Conservation (phyloP, 495 filamentous ascomycete species). For the Talaromyces thailandensis region DNA sequence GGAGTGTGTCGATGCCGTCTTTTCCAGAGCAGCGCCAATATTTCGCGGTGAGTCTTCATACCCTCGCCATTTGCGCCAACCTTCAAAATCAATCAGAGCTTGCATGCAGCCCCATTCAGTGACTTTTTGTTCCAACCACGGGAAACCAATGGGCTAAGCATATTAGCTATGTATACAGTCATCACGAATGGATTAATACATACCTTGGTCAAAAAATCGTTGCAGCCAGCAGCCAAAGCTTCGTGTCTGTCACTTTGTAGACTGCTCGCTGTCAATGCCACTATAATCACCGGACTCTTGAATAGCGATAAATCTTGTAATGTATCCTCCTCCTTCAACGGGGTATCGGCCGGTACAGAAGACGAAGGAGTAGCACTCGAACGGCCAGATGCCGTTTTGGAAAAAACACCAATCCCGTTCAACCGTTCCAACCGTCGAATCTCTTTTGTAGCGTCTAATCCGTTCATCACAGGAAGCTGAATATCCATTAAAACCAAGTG, state of each 20-base stretch:
- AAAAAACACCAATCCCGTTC: slow-evolving; percentile 85
- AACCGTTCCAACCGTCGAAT: slow-evolving; percentile 82
- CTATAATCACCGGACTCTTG: slow-evolving; percentile 95
- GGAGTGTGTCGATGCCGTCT: background rate
- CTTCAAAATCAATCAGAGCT: slow-evolving; percentile 96
- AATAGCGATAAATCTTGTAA: slow-evolving; percentile 63
- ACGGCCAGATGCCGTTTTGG: slow-evolving; percentile 38
- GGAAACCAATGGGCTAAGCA: slow-evolving; percentile 83
- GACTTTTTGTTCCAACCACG: slow-evolving; percentile 94
- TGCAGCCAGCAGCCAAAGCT: slow-evolving; percentile 90
- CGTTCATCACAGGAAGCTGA: slow-evolving; percentile 94
- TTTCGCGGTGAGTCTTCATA: slow-evolving; percentile 38
- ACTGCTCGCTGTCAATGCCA: slow-evolving; percentile 87
- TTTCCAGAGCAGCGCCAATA: background rate
- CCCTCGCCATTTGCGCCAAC: slow-evolving; percentile 96
- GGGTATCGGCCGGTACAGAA: slow-evolving; percentile 4
- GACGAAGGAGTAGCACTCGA: slow-evolving; percentile 26
- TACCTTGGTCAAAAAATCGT: slow-evolving; percentile 98
- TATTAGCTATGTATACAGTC: slow-evolving; percentile 11
- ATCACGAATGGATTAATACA: slow-evolving; percentile 11
- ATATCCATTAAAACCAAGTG: slow-evolving; percentile 99
- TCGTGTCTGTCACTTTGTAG: slow-evolving; percentile 93
- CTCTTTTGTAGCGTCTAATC: slow-evolving; percentile 92
- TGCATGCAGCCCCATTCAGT: slow-evolving; percentile 99
- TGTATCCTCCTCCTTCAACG: slow-evolving; percentile 49